These are phyloP conservation scores for Populus trichocarpa DNA, from an alignment of 441 rosid genomes.

Conservation along the genomic window DNA sequence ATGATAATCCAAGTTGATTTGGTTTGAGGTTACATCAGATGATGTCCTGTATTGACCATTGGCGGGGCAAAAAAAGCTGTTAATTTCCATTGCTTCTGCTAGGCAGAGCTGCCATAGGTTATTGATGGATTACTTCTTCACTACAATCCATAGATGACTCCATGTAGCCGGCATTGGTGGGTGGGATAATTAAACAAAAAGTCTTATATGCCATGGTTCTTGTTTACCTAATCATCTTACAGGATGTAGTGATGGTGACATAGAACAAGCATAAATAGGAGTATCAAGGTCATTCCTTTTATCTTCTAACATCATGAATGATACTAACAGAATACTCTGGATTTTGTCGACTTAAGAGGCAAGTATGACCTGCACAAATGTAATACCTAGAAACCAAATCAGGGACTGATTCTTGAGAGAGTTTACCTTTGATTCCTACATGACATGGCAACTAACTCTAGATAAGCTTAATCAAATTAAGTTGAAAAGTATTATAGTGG, in stretches of 20 bases:
- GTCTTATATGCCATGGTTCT: neutral
- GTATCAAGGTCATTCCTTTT: neutral
- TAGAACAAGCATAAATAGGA: neutral
- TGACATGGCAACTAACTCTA: slow-evolving; percentile 16
- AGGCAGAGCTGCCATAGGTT: neutral
- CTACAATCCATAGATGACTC: neutral
- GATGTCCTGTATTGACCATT: neutral
- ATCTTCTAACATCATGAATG: neutral
- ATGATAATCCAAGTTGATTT: neutral
- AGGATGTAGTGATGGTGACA: neutral
- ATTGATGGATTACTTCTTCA: neutral
- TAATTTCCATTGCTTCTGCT: neutral
- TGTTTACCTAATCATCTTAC: slow-evolving; percentile 7
- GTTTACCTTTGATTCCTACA: neutral
- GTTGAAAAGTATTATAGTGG: neutral
- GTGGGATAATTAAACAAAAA: neutral
- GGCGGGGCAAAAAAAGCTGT: neutral
- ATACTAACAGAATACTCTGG: neutral
- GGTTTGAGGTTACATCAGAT: neutral
- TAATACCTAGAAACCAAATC: neutral
- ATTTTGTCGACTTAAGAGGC: slow-evolving; percentile 7
- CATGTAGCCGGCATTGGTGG: neutral
- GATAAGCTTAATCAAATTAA: slow-evolving; percentile 7
- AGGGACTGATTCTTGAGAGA: neutral
- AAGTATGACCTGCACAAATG: neutral